Conservation (phyloP, 129 eudicot genomes). For the Sambucus nigra region DNA sequence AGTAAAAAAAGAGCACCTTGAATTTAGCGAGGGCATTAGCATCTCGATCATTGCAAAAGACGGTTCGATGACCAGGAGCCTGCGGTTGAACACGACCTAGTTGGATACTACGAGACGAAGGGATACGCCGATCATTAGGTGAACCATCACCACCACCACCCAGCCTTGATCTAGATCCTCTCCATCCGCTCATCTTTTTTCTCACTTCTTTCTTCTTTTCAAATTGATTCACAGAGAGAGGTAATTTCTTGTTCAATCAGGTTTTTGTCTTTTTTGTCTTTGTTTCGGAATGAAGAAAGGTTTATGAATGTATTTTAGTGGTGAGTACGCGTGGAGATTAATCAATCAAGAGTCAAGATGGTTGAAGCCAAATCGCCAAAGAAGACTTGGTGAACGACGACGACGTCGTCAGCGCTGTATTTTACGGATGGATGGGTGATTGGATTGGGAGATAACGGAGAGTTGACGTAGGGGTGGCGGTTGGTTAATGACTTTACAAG, state of each 20-base stretch:
- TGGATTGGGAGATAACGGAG: not conserved
- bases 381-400: not conserved
- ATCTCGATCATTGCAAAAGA: constrained; percentile 91
- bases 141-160: too few species aligned
- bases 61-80: constrained; percentile 94
- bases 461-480: not conserved
- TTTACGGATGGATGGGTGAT: too few species aligned
- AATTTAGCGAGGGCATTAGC: constrained; percentile 67
- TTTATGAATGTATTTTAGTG: too few species aligned
- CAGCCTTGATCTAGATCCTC: constrained; percentile 41
- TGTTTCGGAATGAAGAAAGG: not conserved
- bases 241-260: not conserved
- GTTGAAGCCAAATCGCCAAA: not conserved
- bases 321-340: not conserved
- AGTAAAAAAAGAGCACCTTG: constrained; percentile 38
- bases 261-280: not conserved
- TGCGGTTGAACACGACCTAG: constrained; percentile 98
- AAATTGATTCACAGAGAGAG: not conserved
- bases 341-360: too few species aligned
- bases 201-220: not conserved
- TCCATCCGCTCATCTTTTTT: constrained; percentile 41
- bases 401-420: not conserved
- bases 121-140: constrained; percentile 6
- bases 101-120: constrained; percentile 46
- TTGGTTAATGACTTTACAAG: not conserved